These are phyloP conservation scores for Aspergillus intermedius DNA, from an alignment of 2,329 filamentous ascomycete genomes.

Conservation along the genomic window DNA sequence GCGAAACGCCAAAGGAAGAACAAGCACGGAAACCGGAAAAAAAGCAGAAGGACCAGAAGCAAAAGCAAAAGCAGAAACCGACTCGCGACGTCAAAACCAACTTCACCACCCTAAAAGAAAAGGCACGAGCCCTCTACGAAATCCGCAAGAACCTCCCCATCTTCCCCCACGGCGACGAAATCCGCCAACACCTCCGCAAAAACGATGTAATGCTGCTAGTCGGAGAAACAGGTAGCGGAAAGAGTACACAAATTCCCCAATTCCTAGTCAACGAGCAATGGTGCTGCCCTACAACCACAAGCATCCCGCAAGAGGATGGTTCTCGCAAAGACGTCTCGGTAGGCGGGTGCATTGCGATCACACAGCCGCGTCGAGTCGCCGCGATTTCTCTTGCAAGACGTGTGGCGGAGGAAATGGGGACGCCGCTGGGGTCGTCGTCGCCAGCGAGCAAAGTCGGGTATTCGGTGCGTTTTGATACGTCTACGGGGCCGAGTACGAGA, in stretches of 20 bases:
- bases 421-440: slow-evolving; percentile 52
- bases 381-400: slow-evolving; percentile 84
- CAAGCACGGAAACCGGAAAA: neutral
- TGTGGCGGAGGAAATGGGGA: slow-evolving; percentile 76
- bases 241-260: slow-evolving; percentile 93
- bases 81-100: slow-evolving; percentile 18
- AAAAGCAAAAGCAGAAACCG: slow-evolving; percentile 12
- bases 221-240: slow-evolving; percentile 93
- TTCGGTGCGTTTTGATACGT: slow-evolving; percentile 88
- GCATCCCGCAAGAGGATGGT: slow-evolving; percentile 31
- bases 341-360: slow-evolving; percentile 82
- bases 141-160: slow-evolving; percentile 69
- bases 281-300: slow-evolving; percentile 60
- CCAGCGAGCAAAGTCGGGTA: slow-evolving; percentile 71
- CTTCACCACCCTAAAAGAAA: slow-evolving; percentile 33
- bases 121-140: slow-evolving; percentile 42
- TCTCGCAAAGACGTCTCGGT: slow-evolving; percentile 45
- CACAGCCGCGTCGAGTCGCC: slow-evolving; percentile 86
- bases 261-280: slow-evolving; percentile 74
- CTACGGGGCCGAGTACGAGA: slow-evolving; percentile 69
- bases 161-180: slow-evolving; percentile 65
- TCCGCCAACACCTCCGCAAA: slow-evolving; percentile 56
- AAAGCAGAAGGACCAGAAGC: slow-evolving; percentile 2
- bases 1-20: slow-evolving; percentile 1
- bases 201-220: slow-evolving; percentile 76